phyloP scores from a whole-genome alignment of 176 grass and related monocot genomes.

The Melocanna baccifera region DNA sequence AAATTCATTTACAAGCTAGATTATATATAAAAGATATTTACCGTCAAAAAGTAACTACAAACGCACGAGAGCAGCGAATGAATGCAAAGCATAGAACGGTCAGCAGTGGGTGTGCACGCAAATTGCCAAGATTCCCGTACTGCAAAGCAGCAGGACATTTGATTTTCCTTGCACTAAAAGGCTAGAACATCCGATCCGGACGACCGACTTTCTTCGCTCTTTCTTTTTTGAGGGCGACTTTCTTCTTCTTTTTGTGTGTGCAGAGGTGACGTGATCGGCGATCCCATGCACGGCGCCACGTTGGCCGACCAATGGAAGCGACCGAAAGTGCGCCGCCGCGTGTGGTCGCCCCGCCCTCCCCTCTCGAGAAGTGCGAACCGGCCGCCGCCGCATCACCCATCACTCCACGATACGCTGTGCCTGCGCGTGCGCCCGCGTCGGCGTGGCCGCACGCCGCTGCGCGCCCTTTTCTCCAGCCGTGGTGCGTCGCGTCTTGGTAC shows the following conservation, averaged over 20 bases:
- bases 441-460: background rate
- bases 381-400: background rate
- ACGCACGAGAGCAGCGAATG: background rate
- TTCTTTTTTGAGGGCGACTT: background rate
- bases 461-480: background rate
- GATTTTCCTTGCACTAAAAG: background rate
- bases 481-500: background rate
- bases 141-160: conserved; percentile 21
- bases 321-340: conserved; percentile 7
- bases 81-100: background rate
- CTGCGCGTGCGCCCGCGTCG: background rate
- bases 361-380: background rate
- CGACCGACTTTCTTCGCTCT: background rate
- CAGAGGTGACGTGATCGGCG: background rate
- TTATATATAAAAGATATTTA: too few relatives aligned
- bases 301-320: conserved; percentile 18
- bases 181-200: background rate
- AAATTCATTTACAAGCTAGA: too few relatives aligned
- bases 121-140: background rate
- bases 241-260: background rate
- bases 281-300: conserved; percentile 5
- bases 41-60: too few relatives aligned
- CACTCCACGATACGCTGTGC: background rate
- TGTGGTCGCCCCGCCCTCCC: background rate
- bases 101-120: background rate